phyloP scores from a whole-genome alignment of 2,329 filamentous ascomycete genomes.

The Colletotrichum endophyticum region DNA sequence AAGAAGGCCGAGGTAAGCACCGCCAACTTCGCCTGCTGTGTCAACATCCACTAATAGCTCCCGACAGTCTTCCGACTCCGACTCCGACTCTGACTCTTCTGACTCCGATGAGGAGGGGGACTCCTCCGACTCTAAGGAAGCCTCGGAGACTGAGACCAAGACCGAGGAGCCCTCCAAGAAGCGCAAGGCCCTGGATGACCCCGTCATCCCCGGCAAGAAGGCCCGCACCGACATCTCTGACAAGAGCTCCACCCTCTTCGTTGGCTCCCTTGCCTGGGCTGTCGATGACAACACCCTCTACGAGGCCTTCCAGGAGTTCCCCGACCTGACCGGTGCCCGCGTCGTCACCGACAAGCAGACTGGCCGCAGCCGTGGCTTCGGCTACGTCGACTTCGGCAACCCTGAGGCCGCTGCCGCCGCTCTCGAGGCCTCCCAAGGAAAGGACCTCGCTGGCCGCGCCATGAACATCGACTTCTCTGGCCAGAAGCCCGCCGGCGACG shows the following conservation, averaged over 20 bases:
- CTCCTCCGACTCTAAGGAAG: constrained; percentile 32
- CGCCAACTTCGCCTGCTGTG: background rate
- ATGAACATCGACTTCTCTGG: constrained; percentile 83
- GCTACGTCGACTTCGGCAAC: constrained; percentile 86
- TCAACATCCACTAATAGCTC: background rate
- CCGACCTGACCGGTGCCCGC: constrained; percentile 73
- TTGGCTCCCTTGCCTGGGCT: constrained; percentile 90
- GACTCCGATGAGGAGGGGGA: constrained; percentile 39
- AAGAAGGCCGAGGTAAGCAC: constrained; percentile 21
- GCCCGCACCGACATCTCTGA: constrained; percentile 62
- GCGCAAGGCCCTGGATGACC: constrained; percentile 66
- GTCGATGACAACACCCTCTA: constrained; percentile 83
- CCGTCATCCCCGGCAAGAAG: constrained; percentile 64
- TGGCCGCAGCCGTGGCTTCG: constrained; percentile 89
- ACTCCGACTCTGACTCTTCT: constrained; percentile 38
- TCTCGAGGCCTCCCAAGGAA: constrained; percentile 74
- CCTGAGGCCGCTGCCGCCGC: constrained; percentile 73
- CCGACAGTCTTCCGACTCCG: constrained; percentile 27
- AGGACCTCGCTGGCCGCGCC: constrained; percentile 74
- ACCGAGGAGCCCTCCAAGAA: constrained; percentile 63
- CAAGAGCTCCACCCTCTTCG: constrained; percentile 75
- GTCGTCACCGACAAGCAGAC: constrained; percentile 83
- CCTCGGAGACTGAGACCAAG: constrained; percentile 45
- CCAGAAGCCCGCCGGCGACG: constrained; percentile 62
- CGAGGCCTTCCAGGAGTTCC: constrained; percentile 81